Base-by-base conservation (phyloP, 2,329 filamentous ascomycete species). In the Leptographium lundbergii region DNA sequence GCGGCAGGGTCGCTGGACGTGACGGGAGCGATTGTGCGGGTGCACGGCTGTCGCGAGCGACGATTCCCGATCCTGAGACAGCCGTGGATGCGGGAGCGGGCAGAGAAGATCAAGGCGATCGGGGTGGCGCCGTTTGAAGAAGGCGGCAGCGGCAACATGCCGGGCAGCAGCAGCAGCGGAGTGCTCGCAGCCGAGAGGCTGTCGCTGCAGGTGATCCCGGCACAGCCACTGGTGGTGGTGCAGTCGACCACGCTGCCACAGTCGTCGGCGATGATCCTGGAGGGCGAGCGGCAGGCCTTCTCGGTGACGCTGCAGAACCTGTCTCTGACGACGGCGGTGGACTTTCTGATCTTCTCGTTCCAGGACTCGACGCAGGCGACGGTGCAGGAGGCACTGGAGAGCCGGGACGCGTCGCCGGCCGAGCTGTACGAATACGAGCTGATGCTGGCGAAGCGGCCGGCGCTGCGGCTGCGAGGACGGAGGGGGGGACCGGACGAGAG, bases 351-450 rank as follows among this genome's bases (percentile, higher is more conserved):
- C 29, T 90, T 96, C 61, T 91, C 89, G 0, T 95, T 95, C 69
- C 86, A 91, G 65, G 91, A 96, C 72, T 95, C 91, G 0, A 91
- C 90, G 0, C 89, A 90, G 62, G 81, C 79, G 7, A 84, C 88
- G 10, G 76, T 96, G 19, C 88, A 92, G 66, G 77, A 84, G 42
- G 88, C 89, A 0, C 76, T 95, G 53, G 80, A 76, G 57, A 90
- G 85, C 66, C 87, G 89, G 67, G 88, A 95, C 65, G 81, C 91
- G 2, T 82, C 87, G 11, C 81, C 87, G 0, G 82, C 86, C 2
- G 91, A 96, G 67, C 73, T 94, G 6, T 91, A 95, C 68, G 91
- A 96, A 69, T 83, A 92, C 60, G 91, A 96, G 69, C 76, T 90
- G 56, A 87, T 91, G 61, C 75, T 95, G 52, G 83, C 87, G 61